Percentiles rank a stretch among this genome's conserved stretches.
Conservation (phyloP, 805 yeast species). For the Ogataea parapolymorpha region DNA sequence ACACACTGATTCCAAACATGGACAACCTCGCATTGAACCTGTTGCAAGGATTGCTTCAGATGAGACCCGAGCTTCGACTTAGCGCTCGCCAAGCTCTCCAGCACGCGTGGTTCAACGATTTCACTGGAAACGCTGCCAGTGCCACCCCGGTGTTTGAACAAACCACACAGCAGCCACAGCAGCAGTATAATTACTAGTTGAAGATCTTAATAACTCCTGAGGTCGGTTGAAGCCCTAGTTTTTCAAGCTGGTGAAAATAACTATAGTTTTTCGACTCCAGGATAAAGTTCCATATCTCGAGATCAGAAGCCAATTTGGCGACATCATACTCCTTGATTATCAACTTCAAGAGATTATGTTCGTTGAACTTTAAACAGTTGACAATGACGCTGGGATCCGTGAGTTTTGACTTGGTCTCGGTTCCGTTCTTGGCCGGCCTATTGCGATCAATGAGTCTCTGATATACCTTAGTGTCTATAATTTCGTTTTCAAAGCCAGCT, state of each 20-base stretch:
- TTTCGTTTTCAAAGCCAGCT: neutral
- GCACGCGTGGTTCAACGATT: slow-evolving; percentile 82
- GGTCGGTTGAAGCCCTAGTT: slow-evolving; percentile 16
- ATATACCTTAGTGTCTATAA: slow-evolving; percentile 4
- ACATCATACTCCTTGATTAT: slow-evolving; percentile 8
- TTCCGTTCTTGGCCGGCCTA: neutral
- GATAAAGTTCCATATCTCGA: slow-evolving; percentile 21
- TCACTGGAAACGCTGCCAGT: slow-evolving; percentile 32
- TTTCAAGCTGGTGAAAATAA: slow-evolving; percentile 12
- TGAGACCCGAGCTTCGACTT: slow-evolving; percentile 59
- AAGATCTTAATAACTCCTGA: slow-evolving; percentile 10
- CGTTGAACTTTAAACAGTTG: slow-evolving; percentile 11
- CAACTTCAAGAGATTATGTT: slow-evolving; percentile 5
- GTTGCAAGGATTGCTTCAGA: slow-evolving; percentile 54
- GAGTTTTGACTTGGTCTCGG: slow-evolving; percentile 1
- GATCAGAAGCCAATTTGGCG: slow-evolving; percentile 12
- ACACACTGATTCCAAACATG: slow-evolving; percentile 61
- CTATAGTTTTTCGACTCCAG: slow-evolving; percentile 15
- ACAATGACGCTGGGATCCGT: slow-evolving; percentile 10
- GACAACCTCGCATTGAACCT: slow-evolving; percentile 69
- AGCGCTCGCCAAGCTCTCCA: slow-evolving; percentile 60
- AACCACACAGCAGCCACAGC: slow-evolving; percentile 9
- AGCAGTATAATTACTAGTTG: slow-evolving; percentile 5
- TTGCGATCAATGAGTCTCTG: slow-evolving; percentile 2
- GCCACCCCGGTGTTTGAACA: slow-evolving; percentile 14